phyloP scores from a whole-genome alignment of 257 asterid genomes.

The Fraxinus anomala region DNA sequence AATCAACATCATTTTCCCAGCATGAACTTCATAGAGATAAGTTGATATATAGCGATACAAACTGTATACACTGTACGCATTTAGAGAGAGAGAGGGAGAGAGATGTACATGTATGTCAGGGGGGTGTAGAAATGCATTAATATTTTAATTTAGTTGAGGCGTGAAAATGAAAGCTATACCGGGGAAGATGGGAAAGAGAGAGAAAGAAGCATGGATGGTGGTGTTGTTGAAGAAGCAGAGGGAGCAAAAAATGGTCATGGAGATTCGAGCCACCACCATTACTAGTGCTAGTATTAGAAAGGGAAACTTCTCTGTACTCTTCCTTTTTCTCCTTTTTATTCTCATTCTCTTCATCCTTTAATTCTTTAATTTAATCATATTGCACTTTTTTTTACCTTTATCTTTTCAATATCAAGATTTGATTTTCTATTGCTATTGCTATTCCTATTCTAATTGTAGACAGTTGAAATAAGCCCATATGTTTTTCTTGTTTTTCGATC shows the following conservation, averaged over 20 bases:
- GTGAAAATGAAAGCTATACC: conserved; percentile 33
- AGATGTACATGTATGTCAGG: conserved; percentile 24
- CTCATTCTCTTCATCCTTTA: conserved; percentile 73
- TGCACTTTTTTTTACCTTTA: conserved; percentile 9
- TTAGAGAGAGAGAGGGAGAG: neutral
- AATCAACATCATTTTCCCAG: conserved; percentile 33
- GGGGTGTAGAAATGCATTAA: conserved; percentile 18
- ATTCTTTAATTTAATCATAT: conserved; percentile 10
- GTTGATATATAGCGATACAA: no score
- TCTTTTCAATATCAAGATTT: conserved; percentile 30
- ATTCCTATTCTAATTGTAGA: conserved; percentile 15
- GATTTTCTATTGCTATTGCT: conserved; percentile 27
- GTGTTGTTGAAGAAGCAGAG: conserved; percentile 37
- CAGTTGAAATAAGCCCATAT: conserved; percentile 37
- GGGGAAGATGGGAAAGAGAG: conserved; percentile 38
- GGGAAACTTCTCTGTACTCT: conserved; percentile 63
- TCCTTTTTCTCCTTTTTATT: conserved; percentile 79
- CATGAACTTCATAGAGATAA: conserved; percentile 20
- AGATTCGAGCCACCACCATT: conserved; percentile 68
- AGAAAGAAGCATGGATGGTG: conserved; percentile 41
- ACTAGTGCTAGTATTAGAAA: conserved; percentile 32
- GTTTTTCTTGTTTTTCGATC: conserved; percentile 42
- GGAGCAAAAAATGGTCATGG: conserved; percentile 50
- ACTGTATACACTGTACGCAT: no score
- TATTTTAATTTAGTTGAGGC: conserved; percentile 36